Base-by-base conservation (phyloP, 257 asterid genomes). In the Gentiana dahurica region DNA sequence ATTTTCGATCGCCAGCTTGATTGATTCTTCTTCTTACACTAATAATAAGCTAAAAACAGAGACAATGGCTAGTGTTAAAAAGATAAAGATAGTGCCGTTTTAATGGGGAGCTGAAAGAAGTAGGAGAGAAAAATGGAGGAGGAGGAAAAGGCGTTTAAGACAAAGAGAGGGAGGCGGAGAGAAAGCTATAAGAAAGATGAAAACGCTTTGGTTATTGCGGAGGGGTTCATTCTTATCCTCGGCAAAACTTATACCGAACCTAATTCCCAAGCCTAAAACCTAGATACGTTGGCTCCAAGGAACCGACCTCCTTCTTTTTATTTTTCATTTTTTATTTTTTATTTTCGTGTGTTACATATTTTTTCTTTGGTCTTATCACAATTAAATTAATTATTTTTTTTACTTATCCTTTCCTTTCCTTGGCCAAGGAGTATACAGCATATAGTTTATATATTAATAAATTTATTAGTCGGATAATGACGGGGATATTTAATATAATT, bases 1-100 rank as follows among this genome's bases (percentile, higher is more conserved):
- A 59, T 73, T 82, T 8, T 81, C 94, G 68, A 89, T 88, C 73
- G 95, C 94, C 94, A 88, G 91, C 73, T 79, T 78, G 75, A 69
- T 51, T 47, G 56, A 11, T 61, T 12, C 4, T 34, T 33, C 41
- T 3, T 13, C n/a, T 4, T 4, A 8, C 50, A 44, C 53, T 11
- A 33, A 24, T 24, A 24, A 24, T 24, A 24, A 56, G 37, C 11
- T 36, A 5, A 57, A 44, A 39, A 43, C n/a, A 38, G 32, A 51
- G 8, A 13, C 4, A 49, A 15, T 15, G 15, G 36, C 13, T 49
- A 12, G 3, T 4, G 34, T 34, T 2, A 36, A 1, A 10, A 12
- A 43, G 13, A 57, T 38, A 43, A 45, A 41, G 24, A 6, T 39
- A 13, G 51, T 55, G 58, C 61, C 49, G 53, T 59, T 57, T n/a